Evolutionary conservation across 371 early-diverging fungal species (phyloP), one percentile per base, ranked within the genome.

Genomic region (Apophysomyces trapeziformis): DNA sequence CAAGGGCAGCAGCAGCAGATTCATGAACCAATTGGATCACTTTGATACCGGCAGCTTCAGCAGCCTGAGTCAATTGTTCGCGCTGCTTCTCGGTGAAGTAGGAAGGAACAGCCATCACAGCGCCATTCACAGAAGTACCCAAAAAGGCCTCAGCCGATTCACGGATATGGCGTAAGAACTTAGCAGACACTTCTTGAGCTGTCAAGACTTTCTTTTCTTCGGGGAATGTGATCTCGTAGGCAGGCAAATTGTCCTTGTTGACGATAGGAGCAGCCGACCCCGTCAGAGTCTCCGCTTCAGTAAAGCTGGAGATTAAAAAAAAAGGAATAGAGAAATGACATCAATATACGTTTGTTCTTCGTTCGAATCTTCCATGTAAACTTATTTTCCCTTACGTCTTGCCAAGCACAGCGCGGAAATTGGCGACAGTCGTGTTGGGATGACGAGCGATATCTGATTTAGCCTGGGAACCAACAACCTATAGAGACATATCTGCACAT

Each of bases 1-100:
- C 95, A 63, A 99, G 85, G 38, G 94, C 96, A 68, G 99, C 99
- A 38, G 99, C 99, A 64, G 94, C 92, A 57, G 99, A 96, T 83
- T 99, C 99, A 63, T 93, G 89, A 18, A 99, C 85, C 54, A 96
- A 86, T 82, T 95, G 92, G 57, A 93, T 73, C 18, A 94, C 92
- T 50, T 90, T 86, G 70, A 99, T 88, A 21, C 98, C 99, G 36
- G 99, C 98, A 63, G 87, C 89, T 41, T 87, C 85, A 63, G 95
- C 95, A 26, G 98, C 94, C 62, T 85, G 79, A 57, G 83, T 79
- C 38, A 99, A 83, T 44, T 92, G 95, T 58, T 87, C 84, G 61
- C 94, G 87, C 79, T 99, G 97, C 61, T 76, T 78, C 38, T 93
- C 93, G 58, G 91, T 89, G 73, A 97, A 98, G 81, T 96, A 92